Conservation (phyloP, 176 grass and related monocot genomes). For the Bothriochloa decipiens region DNA sequence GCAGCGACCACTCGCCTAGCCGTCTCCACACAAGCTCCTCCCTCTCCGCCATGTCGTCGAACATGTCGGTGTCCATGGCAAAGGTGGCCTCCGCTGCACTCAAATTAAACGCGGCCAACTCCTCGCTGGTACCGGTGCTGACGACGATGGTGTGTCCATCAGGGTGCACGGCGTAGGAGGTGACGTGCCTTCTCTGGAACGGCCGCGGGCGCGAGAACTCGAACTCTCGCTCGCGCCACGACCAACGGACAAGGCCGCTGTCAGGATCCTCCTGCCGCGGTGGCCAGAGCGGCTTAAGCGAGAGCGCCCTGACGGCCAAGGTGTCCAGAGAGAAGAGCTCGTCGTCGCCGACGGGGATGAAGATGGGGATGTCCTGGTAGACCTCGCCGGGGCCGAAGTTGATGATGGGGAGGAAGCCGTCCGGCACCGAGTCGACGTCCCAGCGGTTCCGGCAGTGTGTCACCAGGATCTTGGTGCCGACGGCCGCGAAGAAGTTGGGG, state of each 20-base stretch:
- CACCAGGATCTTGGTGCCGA: not conserved
- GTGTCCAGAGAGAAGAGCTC: not conserved
- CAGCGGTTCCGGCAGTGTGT: not conserved
- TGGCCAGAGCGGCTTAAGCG: not conserved
- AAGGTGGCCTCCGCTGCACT: not conserved
- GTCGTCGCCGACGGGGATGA: not conserved
- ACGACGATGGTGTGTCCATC: not conserved
- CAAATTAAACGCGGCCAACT: too few relatives aligned
- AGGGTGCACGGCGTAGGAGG: not conserved
- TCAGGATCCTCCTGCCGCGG: not conserved
- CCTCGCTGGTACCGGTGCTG: not conserved
- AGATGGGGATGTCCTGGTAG: not conserved
- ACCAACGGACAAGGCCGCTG: not conserved
- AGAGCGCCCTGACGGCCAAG: not conserved
- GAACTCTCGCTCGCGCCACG: not conserved
- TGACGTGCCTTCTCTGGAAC: not conserved
- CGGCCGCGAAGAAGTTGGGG: not conserved
- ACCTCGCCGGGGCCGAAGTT: not conserved
- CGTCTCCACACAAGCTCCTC: not conserved
- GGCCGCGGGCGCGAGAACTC: not conserved
- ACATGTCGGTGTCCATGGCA: not conserved
- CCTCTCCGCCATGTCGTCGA: not conserved
- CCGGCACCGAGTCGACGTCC: too few relatives aligned
- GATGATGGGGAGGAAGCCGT: not conserved
- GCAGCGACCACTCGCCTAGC: not conserved